Conservation (phyloP, 257 asterid species). For the Cruciata laevipes region DNA sequence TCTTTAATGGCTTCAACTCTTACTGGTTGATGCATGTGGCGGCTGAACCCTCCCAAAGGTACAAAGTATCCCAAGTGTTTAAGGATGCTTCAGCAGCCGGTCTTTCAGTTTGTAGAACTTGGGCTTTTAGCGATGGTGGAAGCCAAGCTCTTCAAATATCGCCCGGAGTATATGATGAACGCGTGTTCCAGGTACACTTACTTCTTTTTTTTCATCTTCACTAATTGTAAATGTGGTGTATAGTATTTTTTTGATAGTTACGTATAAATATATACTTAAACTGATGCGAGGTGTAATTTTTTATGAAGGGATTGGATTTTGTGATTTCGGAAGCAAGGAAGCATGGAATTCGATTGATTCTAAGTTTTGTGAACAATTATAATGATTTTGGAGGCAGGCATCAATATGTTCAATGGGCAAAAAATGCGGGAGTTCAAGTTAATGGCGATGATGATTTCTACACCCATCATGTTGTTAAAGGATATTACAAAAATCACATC, state of each 20-base stretch:
- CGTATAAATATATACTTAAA: background rate
- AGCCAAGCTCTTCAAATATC: constrained; percentile 44
- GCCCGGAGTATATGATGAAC: constrained; percentile 63
- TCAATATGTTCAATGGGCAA: constrained; percentile 57
- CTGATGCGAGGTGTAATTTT: background rate
- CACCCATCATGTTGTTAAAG: constrained; percentile 44
- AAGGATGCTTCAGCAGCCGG: constrained; percentile 53
- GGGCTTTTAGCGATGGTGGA: constrained; percentile 75
- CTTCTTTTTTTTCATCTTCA: too few species aligned
- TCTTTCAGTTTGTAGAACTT: constrained; percentile 56
- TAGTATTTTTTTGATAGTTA: background rate
- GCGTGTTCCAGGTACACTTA: constrained; percentile 49
- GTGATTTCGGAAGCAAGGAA: constrained; percentile 56
- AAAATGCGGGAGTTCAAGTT: constrained; percentile 37
- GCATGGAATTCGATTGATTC: constrained; percentile 48
- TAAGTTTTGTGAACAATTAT: constrained; percentile 59
- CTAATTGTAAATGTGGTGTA: too few species aligned
- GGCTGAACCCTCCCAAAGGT: constrained; percentile 36
- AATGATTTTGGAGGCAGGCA: constrained; percentile 57
- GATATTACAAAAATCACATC: constrained; percentile 64
- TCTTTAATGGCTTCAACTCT: constrained; percentile 69
- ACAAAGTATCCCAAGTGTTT: constrained; percentile 46
- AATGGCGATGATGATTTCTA: constrained; percentile 62
- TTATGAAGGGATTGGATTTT: constrained; percentile 53
- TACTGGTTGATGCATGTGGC: constrained; percentile 82